Base-by-base conservation (phyloP, 2,329 filamentous ascomycete species). In the Gaeumannomyces tritici region DNA sequence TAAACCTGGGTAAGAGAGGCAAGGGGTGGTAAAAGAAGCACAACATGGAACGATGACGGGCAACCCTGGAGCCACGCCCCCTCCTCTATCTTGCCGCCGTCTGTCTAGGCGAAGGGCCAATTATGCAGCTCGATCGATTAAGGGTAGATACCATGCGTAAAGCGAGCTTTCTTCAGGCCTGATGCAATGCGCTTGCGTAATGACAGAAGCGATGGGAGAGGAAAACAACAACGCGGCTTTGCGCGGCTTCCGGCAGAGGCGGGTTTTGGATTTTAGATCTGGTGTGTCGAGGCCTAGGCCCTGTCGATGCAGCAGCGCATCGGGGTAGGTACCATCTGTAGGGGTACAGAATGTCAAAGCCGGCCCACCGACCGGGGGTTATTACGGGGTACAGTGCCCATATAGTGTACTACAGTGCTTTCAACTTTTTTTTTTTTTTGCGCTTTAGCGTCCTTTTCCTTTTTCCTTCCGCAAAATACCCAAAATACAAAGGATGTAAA, bases 241-340 rank as follows among this genome's bases (percentile, higher is more conserved):
- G 42, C 42, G 18, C 42, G 42, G 42, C 42, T 51, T 51, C 42
- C 21, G 42, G 9, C 42, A 51, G 42, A 51, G 24, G 42, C 42
- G 42, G 42, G 42, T 51, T 51, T 51, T 51, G 21, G 42, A 4
- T 51, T 47, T 51, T 21, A 21, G 8, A 58, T 58, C 33, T 57
- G 59, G 56, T 60, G 57, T 35, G n/a, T 28, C 31, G 12, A 54
- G 59, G 26, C 42, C 57, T 63, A 33, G 55, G 47, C 60, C 56
- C 35, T 59, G 42, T 42, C 51, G 60, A 57, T 28, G 4, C 59
- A 60, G 13, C 47, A 27, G 6, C 42, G 7, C 21, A 24, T 51
- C 18, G 18, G 42, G 24, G 42, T 9, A 9, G 9, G 31, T n/a
- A n/a, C n/a, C n/a, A n/a, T n/a, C n/a, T n/a, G n/a, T n/a, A n/a